Conservation (phyloP, 257 asterid species). For the Solanum lignicaule region DNA sequence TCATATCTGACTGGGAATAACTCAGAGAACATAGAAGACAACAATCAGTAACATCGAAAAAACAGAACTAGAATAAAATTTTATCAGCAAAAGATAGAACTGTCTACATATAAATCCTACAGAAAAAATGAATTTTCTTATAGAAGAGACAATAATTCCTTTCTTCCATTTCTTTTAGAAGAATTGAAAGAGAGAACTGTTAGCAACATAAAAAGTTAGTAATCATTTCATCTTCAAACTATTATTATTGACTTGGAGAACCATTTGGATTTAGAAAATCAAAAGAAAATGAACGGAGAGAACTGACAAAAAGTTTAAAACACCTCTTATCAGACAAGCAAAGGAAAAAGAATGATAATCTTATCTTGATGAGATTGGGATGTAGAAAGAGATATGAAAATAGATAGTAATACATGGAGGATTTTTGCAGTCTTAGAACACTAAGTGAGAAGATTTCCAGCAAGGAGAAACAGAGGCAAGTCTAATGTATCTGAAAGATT, state of each 20-base stretch:
- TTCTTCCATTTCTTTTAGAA: neutral
- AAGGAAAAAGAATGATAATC: neutral
- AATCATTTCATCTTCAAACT: neutral
- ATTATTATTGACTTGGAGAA: neutral
- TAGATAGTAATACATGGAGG: neutral
- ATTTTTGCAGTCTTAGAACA: neutral
- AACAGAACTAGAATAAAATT: neutral
- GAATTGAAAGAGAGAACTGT: neutral
- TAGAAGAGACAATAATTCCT: neutral
- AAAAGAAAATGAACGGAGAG: neutral
- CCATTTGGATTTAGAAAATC: neutral
- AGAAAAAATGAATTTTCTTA: neutral
- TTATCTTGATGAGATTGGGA: neutral
- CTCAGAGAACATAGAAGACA: conserved; percentile 13
- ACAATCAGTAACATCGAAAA: neutral
- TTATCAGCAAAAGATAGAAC: neutral
- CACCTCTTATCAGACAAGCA: neutral
- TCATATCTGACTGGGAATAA: conserved; percentile 84
- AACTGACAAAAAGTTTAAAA: neutral
- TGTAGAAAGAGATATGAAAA: neutral
- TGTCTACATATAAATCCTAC: neutral
- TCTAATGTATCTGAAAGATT: neutral
- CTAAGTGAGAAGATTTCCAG: neutral
- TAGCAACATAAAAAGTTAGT: neutral
- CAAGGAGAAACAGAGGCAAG: neutral